Evolutionary conservation across 2,329 filamentous ascomycete genomes (phyloP).

Genomic region (Cladosporium halotolerans): DNA sequence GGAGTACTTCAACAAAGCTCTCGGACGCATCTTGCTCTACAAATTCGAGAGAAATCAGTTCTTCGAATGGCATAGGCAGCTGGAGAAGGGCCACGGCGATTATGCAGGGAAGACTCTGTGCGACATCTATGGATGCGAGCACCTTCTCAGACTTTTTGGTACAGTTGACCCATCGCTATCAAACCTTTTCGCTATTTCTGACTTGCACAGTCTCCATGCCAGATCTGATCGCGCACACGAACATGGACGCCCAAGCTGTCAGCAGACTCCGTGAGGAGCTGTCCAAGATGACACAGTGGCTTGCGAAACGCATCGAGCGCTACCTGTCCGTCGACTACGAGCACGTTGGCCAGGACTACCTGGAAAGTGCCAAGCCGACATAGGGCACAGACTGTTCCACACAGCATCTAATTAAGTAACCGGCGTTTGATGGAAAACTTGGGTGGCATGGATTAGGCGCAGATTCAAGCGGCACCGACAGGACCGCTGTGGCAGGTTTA

Average conservation of each 20-base stretch:
- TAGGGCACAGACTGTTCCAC: constrained; percentile 1
- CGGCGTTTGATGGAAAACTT: neutral
- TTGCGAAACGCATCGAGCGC: constrained; percentile 65
- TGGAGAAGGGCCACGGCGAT: constrained; percentile 54
- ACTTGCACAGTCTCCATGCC: constrained; percentile 67
- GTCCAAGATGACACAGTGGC: constrained; percentile 76
- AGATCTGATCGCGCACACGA: constrained; percentile 91
- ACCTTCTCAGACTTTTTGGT: constrained; percentile 85
- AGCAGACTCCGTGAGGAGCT: constrained; percentile 84
- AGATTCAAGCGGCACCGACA: neutral
- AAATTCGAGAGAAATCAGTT: constrained; percentile 91
- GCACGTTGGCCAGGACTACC: constrained; percentile 63
- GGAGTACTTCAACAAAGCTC: constrained; percentile 88
- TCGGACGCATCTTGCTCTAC: constrained; percentile 86
- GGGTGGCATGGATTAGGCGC: constrained; percentile 3
- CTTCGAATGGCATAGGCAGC: constrained; percentile 65
- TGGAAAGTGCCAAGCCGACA: constrained; percentile 40
- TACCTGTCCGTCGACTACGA: constrained; percentile 78
- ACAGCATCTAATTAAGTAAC: neutral
- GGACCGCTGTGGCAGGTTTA: neutral
- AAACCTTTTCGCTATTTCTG: constrained; percentile 1
- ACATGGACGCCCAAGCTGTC: constrained; percentile 92
- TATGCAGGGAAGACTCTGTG: constrained; percentile 64
- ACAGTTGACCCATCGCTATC: constrained; percentile 28
- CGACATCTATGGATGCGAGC: constrained; percentile 89